Evolutionary conservation across 2,329 filamentous ascomycete genomes (phyloP), one percentile per base, ranked within the genome.

Genomic region (Aspergillus calidoustus): DNA sequence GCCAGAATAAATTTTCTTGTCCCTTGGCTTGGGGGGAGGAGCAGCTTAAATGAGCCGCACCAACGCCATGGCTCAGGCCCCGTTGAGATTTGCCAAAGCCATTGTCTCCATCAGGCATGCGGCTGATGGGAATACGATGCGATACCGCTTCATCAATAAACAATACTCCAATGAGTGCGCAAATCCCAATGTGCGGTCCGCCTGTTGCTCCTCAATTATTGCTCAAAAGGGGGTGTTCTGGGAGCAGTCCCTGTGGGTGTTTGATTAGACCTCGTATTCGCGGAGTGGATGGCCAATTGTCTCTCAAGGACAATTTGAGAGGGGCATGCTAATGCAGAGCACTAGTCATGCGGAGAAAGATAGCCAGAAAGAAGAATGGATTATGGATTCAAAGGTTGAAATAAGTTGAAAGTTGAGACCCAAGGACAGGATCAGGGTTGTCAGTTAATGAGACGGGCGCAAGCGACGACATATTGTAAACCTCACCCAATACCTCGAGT

Each of bases 221-320:
- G 34, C 11, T 15, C 34, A 41, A 15, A 13, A 2, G 34, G 15
- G 34, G 13, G 34, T 38, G 34, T 13, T 46, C 43, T 46, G 43
- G 8, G 22, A 17, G 11, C 4, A 48, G 13, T 22, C 19, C 46
- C 46, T 17, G 46, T 22, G 8, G 22, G 13, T 34, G 50, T 53
- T 53, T 53, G 34, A 43, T 53, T 41, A 41, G 34, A 25, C 17
- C 31, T 53, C 50, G 50, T 53, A 53, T 53, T 41, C 34, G n/a
- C 50, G 31, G 34, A 41, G 19, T 53, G 43, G 11, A n/a, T 17
- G 17, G 15, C 31, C 50, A 15, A 53, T 22, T 41, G 8, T 15
- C n/a, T 6, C 34, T 1, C 13, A 22, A 11, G 4, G 19, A 23
- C 19, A 25, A 15, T 11, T 53, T 41, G 3, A 13, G 7, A 19